These are phyloP conservation scores for Penicillium verrucosum DNA, from an alignment of 2,329 filamentous ascomycete genomes.

Conservation along the genomic window DNA sequence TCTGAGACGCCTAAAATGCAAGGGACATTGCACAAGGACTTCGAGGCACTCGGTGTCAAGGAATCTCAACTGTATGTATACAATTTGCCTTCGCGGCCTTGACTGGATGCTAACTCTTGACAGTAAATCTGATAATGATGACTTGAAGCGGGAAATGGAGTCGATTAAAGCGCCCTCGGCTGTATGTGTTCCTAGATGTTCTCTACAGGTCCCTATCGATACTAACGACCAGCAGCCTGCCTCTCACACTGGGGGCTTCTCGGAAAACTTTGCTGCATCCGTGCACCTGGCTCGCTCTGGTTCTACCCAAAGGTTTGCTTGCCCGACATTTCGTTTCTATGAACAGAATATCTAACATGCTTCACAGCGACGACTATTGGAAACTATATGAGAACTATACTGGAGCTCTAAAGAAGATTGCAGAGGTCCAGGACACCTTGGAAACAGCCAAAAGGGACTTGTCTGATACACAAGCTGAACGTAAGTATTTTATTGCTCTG, in stretches of 20 bases:
- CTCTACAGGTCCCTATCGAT: not conserved
- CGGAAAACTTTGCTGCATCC: conserved; percentile 32
- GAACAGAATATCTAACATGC: conserved; percentile 13
- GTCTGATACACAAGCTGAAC: conserved; percentile 35
- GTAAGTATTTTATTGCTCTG: conserved; percentile 25
- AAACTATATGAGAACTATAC: conserved; percentile 42
- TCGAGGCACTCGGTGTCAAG: conserved; percentile 40
- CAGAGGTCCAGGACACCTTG: conserved; percentile 37
- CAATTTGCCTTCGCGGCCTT: not conserved
- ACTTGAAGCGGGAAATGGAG: conserved; percentile 38
- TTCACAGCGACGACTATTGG: conserved; percentile 39
- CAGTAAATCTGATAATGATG: conserved; percentile 43
- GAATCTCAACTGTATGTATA: conserved; percentile 40
- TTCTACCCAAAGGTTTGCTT: conserved; percentile 36
- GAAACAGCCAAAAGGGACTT: conserved; percentile 37
- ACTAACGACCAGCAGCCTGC: conserved; percentile 24
- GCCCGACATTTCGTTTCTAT: not conserved
- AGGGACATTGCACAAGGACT: conserved; percentile 42
- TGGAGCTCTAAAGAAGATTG: conserved; percentile 36
- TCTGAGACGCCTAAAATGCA: conserved; percentile 40
- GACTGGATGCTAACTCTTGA: conserved; percentile 18
- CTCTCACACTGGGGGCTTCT: conserved; percentile 32
- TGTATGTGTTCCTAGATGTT: conserved; percentile 12
- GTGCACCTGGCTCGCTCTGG: conserved; percentile 34
- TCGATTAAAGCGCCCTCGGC: conserved; percentile 28